Evolutionary conservation across 306 rosid genomes (phyloP).

Genomic region (Cajanus cajan): DNA sequence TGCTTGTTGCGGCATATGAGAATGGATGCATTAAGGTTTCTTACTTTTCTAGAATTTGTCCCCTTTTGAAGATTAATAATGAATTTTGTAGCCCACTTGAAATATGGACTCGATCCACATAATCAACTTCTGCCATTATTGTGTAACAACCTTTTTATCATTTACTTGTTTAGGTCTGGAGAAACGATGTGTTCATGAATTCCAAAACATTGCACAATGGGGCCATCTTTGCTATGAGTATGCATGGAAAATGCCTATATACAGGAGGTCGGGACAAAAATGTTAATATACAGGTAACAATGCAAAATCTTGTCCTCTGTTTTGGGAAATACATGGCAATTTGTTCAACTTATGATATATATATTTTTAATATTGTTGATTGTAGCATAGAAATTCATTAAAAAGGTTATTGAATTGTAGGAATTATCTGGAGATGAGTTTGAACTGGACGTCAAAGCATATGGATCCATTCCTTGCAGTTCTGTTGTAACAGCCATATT

Average conservation of each 20-base stretch:
- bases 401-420: constrained; percentile 40
- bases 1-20: constrained; percentile 79
- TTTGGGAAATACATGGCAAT: constrained; percentile 18
- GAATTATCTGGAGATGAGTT: constrained; percentile 73
- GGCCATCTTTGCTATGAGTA: constrained; percentile 60
- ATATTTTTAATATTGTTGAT: background rate
- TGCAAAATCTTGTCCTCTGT: constrained; percentile 12
- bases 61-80: constrained; percentile 29
- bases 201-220: constrained; percentile 62
- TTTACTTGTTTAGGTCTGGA: constrained; percentile 73
- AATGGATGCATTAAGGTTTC: constrained; percentile 80
- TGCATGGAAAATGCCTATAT: constrained; percentile 69
- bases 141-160: constrained; percentile 20
- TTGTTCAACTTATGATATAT: constrained; percentile 10
- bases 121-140: constrained; percentile 17
- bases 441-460: constrained; percentile 52
- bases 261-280: constrained; percentile 89
- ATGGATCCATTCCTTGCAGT: constrained; percentile 60
- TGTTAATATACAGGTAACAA: constrained; percentile 76
- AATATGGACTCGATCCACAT: constrained; percentile 16
- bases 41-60: constrained; percentile 23
- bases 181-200: constrained; percentile 62
- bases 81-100: constrained; percentile 19
- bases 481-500: constrained; percentile 68
- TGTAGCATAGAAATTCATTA: constrained; percentile 14